A percentile compares a stretch with the other conserved stretches of the same genome.
phyloP scores from a whole-genome alignment of 345 rosid genomes.

The Sisymbrium altissimum region DNA sequence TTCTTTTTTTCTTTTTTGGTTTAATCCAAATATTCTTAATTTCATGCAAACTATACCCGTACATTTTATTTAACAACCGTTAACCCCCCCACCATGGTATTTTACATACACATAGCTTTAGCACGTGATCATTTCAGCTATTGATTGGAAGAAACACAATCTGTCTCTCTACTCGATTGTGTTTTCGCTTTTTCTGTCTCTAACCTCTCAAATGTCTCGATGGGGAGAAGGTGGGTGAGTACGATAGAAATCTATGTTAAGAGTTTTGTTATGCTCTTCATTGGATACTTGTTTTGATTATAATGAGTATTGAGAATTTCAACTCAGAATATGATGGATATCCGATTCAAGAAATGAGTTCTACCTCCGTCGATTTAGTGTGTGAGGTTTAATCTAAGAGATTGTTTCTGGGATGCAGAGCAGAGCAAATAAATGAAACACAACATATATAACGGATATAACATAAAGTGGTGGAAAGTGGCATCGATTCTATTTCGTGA shows the following conservation, averaged over 20 bases:
- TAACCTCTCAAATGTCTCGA: not conserved
- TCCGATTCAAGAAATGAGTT: not conserved
- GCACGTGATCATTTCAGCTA: not conserved
- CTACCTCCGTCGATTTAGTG: too few species aligned
- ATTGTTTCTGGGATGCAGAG: too few species aligned
- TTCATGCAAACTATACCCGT: not conserved
- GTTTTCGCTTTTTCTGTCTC: not conserved
- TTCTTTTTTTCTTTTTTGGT: not conserved
- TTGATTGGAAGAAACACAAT: too few species aligned
- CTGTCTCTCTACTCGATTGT: too few species aligned
- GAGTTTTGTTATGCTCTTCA: not conserved
- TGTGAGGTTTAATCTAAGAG: too few species aligned
- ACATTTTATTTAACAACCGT: not conserved
- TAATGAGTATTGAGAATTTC: not conserved
- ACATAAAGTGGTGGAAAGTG: too few species aligned
- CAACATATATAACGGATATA: too few species aligned
- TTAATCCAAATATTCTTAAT: not conserved
- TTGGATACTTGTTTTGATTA: not conserved
- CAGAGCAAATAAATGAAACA: too few species aligned
- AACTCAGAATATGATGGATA: not conserved
- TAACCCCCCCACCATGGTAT: not conserved
- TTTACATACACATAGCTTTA: not conserved
- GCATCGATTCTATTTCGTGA: too few species aligned
- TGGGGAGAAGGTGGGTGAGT: not conserved
- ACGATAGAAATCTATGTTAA: not conserved